Evolutionary conservation across 163 green algal species (phyloP).

Genomic region (Prototheca wickerhamii): DNA sequence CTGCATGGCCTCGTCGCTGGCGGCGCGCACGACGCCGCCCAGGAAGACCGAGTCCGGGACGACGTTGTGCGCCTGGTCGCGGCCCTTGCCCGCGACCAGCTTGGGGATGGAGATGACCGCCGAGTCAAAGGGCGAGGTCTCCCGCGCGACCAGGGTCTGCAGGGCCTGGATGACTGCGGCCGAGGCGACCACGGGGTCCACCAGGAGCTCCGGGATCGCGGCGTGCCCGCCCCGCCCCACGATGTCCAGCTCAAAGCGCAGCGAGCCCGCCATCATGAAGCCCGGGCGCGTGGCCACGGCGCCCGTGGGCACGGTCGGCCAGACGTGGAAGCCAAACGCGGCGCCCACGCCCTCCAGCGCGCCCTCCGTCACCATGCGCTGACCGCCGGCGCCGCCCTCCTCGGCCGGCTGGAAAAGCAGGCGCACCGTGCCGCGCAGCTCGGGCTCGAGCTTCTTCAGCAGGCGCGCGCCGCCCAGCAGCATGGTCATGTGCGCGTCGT

Average conservation of each 20-base stretch:
- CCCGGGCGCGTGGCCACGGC: conserved; percentile 36
- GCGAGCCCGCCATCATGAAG: conserved; percentile 46
- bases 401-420: conserved; percentile 93
- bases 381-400: conserved; percentile 77
- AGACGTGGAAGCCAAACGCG: conserved; percentile 74
- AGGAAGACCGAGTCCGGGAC: conserved; percentile 56
- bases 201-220: conserved; percentile 78
- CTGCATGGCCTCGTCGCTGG: conserved; percentile 25
- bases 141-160: conserved; percentile 73
- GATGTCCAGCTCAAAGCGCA: conserved; percentile 49
- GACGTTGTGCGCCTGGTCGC: conserved; percentile 66
- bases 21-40: conserved; percentile 33
- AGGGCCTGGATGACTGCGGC: conserved; percentile 57
- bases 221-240: conserved; percentile 67
- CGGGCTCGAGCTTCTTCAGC: conserved; percentile 42
- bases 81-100: conserved; percentile 43
- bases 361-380: conserved; percentile 75
- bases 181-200: conserved; percentile 76
- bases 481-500: conserved; percentile 89
- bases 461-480: conserved; percentile 70
- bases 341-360: conserved; percentile 41
- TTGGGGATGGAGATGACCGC: conserved; percentile 71
- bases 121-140: conserved; percentile 63
- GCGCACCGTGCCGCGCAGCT: conserved; percentile 54
- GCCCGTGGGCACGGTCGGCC: conserved; percentile 47